Evolutionary conservation across 2,329 filamentous ascomycete species (phyloP), one percentile per base, ranked within the genome.

Genomic region (Fusarium redolens): DNA sequence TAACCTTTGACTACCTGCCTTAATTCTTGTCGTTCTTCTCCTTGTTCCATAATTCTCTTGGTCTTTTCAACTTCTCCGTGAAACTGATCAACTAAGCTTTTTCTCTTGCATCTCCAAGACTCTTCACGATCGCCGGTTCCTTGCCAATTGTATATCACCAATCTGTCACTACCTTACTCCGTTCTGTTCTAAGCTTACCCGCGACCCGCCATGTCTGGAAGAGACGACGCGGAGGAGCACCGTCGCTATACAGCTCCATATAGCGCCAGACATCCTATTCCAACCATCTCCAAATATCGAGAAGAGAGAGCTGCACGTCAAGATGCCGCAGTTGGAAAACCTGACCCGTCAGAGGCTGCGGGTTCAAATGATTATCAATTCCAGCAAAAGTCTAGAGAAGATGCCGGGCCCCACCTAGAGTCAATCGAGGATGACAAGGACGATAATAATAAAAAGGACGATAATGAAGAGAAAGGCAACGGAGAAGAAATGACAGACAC

Each of bases 211-310:
- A 83, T 84, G 81, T 79, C 81, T 44, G 78, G 78, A 69, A 76
- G 75, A 62, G 80, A 82, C 51, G 82, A 84, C 64, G 75, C 79
- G 28, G 81, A 85, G 25, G 81, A 84, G 28, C 76, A 75, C 30
- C 79, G 80, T 48, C 80, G 82, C 61, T 83, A 83, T 61, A 78
- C 80, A 37, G 78, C 80, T 47, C 84, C 84, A 5, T 86, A 86
- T 71, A 84, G 81, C 56, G 82, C 81, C 40, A 79, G 78, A 15
- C 81, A 84, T 68, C 85, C 84, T 7, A 82, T 86, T 35, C 86
- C 86, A 12, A 88, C 86, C 33, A 81, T 88, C 48, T 83, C 85
- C 45, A 83, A 81, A 51, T 88, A 87, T 65, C 80, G 83, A 30
- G 82, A 87, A 65, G 85, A 86, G 55, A 82, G 82, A 47, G 83